Conservation (phyloP, 805 yeast species). For the Tetrapisispora taiwanensis region DNA sequence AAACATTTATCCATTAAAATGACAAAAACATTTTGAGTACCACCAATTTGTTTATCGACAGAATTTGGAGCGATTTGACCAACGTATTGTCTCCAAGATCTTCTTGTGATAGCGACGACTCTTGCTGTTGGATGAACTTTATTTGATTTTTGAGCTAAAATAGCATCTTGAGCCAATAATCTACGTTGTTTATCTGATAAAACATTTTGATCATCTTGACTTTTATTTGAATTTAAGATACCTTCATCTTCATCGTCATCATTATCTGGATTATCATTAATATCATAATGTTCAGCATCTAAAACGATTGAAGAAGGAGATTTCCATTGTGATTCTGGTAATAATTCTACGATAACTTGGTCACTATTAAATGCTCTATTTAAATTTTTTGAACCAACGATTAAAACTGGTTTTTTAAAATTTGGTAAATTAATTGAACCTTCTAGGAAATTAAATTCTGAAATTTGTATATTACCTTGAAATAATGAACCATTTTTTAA, state of each 20-base stretch:
- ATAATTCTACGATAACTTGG: constrained; percentile 76
- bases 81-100: constrained; percentile 94
- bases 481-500: constrained; percentile 74
- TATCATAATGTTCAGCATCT: constrained; percentile 61
- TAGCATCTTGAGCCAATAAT: constrained; percentile 68
- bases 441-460: constrained; percentile 80
- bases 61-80: constrained; percentile 83
- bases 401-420: constrained; percentile 69
- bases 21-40: constrained; percentile 73
- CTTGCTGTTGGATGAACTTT: constrained; percentile 84
- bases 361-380: constrained; percentile 92
- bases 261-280: constrained; percentile 49
- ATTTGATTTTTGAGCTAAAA: constrained; percentile 41
- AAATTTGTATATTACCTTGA: constrained; percentile 74
- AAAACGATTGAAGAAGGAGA: constrained; percentile 70
- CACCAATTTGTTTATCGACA: constrained; percentile 47
- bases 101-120: constrained; percentile 75
- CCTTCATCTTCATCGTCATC: constrained; percentile 35
- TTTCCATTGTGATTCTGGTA: constrained; percentile 83
- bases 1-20: constrained; percentile 79
- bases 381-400: constrained; percentile 73
- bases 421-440: constrained; percentile 67
- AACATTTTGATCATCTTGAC: constrained; percentile 22
- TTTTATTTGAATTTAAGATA: constrained; percentile 27
- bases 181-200: constrained; percentile 38